Base-by-base conservation (phyloP, 2,329 filamentous ascomycete species). In the Fusarium decemcellulare region DNA sequence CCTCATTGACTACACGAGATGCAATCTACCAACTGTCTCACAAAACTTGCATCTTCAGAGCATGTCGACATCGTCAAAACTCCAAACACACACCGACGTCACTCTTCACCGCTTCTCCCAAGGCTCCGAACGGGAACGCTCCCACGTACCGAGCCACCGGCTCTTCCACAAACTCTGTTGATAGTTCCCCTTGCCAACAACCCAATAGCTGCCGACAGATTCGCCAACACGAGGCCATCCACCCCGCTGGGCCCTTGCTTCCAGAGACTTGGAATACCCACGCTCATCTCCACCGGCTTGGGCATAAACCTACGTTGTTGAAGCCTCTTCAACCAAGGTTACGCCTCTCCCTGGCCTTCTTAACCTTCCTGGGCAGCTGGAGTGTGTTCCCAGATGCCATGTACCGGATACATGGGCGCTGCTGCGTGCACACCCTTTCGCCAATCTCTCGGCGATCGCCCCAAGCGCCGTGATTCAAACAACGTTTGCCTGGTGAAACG, bases 321-420 rank as follows among this genome's bases (percentile, higher is more conserved):
- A 34, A 56, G 46, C 40, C 37, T 50, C 61, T 43, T 52, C 40
- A 48, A 56, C 59, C 48, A 37, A 59, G 16, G 29, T 48, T 64
- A 40, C 68, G 65, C 65, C 63, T 56, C 64, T 67, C 59, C 51
- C 70, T 67, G 62, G 54, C 42, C 47, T 47, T 43, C 34, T 18
- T 32, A 51, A 23, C 48, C 37, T 34, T 39, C 43, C 51, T 72
- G 23, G 37, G 47, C 16, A 53, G 30, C 37, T 46, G 42, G 39
- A 12, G 44, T 32, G 39, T 18, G 40, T 23, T 32, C 14, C 34
- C 42, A 10, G 36, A 44, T 9, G 34, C 16, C 11, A 65, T 67
- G 72, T 75, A 74, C 60, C 47, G 15, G 52, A 66, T 75, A 74
- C 72, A 52, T 72, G 46, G 50, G 54, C 63, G 48, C 32, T 61